Base-by-base conservation (phyloP, 257 asterid species). In the Plectranthus barbatus region DNA sequence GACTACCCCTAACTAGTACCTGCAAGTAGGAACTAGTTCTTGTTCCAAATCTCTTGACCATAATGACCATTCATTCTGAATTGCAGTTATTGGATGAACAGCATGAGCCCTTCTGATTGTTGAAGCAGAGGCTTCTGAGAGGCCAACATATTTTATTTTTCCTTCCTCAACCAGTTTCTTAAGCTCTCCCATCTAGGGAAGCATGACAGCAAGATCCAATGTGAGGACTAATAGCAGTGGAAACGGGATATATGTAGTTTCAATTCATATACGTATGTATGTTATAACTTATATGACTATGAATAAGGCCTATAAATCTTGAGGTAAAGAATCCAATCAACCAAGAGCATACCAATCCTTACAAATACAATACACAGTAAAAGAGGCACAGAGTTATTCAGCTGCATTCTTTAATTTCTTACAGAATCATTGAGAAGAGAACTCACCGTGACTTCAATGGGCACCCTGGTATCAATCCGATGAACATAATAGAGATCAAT, bases 51-150 rank as follows among this genome's bases (percentile, higher is more conserved):
- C 85, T 72, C 89, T 71, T 0, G 72, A 52, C 83, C 84, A 80
- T 55, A 83, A 24, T 5, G 86, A 80, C 86, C 86, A 83, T 58
- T 80, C 89, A 23, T 71, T 51, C 47, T 83, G 89, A 2, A 83
- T 64, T 0, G 84, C 86, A 20, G 89, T 72, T 46, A 83, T 65
- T 5, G 86, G 84, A 65, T 83, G 89, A 60, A 83, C 82, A 12
- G 76, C 83, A 58, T 83, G 86, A 1, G 88, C 88, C 60, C 88
- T 79, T 75, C 85, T 73, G 47, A 82, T 82, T 13, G 89, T 77
- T 4, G 86, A 75, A 58, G 78, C 74, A 0, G 86, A 80, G 6
- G 89, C 86, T 77, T 77, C 89, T 0, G 89, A 83, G 41, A 83
- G 74, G 40, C 89, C 89, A 36, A 80, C 70, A 37, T 80, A 76